phyloP scores from a whole-genome alignment of 2,329 filamentous ascomycete species.

The Diatrype stigma region DNA sequence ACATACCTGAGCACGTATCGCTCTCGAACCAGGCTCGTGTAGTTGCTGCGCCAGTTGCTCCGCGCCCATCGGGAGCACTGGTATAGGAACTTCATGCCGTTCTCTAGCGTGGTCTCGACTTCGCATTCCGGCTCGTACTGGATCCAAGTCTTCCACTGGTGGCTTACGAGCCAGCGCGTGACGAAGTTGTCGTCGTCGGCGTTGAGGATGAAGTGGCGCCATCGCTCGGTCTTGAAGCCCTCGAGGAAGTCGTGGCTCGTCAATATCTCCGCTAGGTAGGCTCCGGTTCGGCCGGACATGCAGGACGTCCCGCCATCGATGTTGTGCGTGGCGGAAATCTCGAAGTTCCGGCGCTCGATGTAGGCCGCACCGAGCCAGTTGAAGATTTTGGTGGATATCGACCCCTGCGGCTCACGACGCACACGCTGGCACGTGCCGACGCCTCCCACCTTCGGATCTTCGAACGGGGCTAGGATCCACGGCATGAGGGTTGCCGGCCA shows the following conservation, averaged over 20 bases:
- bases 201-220: conserved; percentile 84
- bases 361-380: conserved; percentile 91
- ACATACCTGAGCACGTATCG: conserved; percentile 84
- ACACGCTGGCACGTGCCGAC: conserved; percentile 90
- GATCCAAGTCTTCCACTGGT: conserved; percentile 91
- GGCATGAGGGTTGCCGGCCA: conserved; percentile 83
- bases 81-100: conserved; percentile 82
- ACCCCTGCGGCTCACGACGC: conserved; percentile 60
- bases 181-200: conserved; percentile 99
- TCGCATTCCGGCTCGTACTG: conserved; percentile 91
- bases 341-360: conserved; percentile 90
- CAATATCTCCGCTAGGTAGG: conserved; percentile 84
- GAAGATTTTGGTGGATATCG: conserved; percentile 63
- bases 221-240: conserved; percentile 87
- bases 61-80: conserved; percentile 94
- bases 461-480: conserved; percentile 91
- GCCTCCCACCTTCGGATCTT: conserved; percentile 76
- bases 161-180: conserved; percentile 88
- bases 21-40: conserved; percentile 82
- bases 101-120: conserved; percentile 88
- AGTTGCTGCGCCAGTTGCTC: conserved; percentile 97
- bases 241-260: conserved; percentile 81
- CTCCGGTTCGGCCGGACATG: conserved; percentile 90
- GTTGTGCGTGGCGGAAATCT: conserved; percentile 92
- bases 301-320: conserved; percentile 95